Evolutionary conservation across 1,284 basidiomycete species (phyloP).

Genomic region (Tremellales sp.): DNA sequence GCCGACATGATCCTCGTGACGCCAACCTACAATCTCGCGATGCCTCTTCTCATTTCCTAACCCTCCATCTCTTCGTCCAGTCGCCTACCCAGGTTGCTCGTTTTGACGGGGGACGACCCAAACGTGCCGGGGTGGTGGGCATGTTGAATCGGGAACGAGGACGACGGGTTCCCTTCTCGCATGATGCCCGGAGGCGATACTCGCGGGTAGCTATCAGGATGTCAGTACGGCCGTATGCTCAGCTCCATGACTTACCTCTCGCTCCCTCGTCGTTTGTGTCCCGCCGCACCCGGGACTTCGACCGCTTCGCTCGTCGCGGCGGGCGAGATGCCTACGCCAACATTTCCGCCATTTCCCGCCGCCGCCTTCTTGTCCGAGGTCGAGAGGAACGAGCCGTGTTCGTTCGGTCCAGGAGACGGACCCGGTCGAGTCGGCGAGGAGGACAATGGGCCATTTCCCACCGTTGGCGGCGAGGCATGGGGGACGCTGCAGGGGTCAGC

Average conservation of each 20-base stretch:
- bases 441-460: conserved; percentile 31
- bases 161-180: conserved; percentile 30
- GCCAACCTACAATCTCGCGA: no score
- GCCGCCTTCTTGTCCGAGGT: conserved; percentile 3
- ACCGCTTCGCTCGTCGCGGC: conserved; percentile 35
- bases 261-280: conserved; percentile 33
- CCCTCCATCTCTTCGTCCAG: conserved; percentile 39
- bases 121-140: conserved; percentile 20
- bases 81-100: conserved; percentile 38
- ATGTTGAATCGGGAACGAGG: conserved; percentile 45
- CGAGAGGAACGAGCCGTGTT: conserved; percentile 7
- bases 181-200: conserved; percentile 40
- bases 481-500: conserved; percentile 33
- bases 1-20: no score
- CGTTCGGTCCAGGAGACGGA: conserved; percentile 15
- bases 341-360: conserved; percentile 8
- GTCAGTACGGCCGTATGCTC: neutral
- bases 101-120: conserved; percentile 46
- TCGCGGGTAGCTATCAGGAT: conserved; percentile 20
- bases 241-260: conserved; percentile 40
- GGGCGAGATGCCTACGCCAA: conserved; percentile 43
- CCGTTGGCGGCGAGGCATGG: conserved; percentile 44
- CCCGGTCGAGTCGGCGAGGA: conserved; percentile 40
- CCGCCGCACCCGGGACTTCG: conserved; percentile 26
- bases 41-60: no score